Conservation (phyloP, 2,329 filamentous ascomycete genomes). For the Cyclaneusma minus region DNA sequence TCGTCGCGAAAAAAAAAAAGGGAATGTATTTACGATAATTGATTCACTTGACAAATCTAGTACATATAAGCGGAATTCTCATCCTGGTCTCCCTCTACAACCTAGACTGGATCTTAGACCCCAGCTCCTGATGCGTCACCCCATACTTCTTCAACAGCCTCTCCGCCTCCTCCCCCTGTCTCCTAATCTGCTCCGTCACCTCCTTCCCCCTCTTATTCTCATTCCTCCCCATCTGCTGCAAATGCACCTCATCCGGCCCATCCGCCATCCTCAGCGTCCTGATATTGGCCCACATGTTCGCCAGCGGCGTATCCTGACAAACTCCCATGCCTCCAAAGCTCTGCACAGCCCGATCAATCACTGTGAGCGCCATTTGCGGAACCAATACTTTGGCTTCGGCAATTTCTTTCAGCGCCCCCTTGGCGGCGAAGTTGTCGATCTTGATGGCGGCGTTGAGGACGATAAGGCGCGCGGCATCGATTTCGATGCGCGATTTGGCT, state of each 20-base stretch:
- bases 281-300: constrained; percentile 65
- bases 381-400: constrained; percentile 90
- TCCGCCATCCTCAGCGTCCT: constrained; percentile 77
- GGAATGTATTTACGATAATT: too few relatives aligned
- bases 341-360: constrained; percentile 92
- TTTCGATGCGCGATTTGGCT: constrained; percentile 80
- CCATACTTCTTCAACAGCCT: constrained; percentile 48
- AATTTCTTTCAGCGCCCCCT: constrained; percentile 82
- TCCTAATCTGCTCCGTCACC: constrained; percentile 43
- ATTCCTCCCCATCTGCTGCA: constrained; percentile 65
- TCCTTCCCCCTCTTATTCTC: constrained; percentile 57
- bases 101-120: constrained; percentile 6
- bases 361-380: constrained; percentile 63
- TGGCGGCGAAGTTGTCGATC: constrained; percentile 82
- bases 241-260: constrained; percentile 90
- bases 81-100: constrained; percentile 2
- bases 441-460: constrained; percentile 91
- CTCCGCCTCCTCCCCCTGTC: constrained; percentile 49
- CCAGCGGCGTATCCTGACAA: constrained; percentile 85
- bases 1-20: too few relatives aligned
- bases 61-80: background rate
- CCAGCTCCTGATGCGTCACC: constrained; percentile 19
- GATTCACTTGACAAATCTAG: too few relatives aligned
- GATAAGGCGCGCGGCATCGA: constrained; percentile 76
- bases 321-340: constrained; percentile 83